Percentiles rank a stretch among this genome's conserved stretches.
phyloP scores from a whole-genome alignment of 805 yeast genomes.

The Candida odintsovae region DNA sequence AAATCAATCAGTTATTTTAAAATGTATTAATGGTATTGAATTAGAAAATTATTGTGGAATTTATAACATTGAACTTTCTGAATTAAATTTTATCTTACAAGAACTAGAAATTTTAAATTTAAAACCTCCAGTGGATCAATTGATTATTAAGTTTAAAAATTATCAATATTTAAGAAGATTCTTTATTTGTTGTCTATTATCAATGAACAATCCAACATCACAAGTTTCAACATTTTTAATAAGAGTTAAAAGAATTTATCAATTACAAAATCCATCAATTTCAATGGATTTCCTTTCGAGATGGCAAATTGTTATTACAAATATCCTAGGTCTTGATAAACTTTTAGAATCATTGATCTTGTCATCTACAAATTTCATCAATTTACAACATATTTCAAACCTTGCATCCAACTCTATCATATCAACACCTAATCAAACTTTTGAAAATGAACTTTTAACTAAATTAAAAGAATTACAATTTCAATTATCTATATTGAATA shows the following conservation, averaged over 20 bases:
- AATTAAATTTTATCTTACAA: conserved; percentile 21
- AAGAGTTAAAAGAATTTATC: conserved; percentile 8
- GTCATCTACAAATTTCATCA: background rate
- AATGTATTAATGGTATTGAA: conserved; percentile 26
- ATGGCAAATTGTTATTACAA: background rate
- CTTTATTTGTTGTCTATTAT: conserved; percentile 36
- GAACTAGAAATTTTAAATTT: background rate
- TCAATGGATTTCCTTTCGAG: background rate
- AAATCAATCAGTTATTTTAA: conserved; percentile 23
- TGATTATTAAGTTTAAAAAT: conserved; percentile 25
- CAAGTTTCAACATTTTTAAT: conserved; percentile 16
- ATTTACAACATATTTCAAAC: background rate
- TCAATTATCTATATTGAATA: conserved; percentile 3
- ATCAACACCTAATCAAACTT: background rate
- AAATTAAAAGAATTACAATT: conserved; percentile 8
- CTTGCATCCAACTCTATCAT: background rate
- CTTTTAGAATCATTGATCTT: background rate
- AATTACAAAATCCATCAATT: background rate
- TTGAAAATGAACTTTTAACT: background rate
- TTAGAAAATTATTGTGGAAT: conserved; percentile 38
- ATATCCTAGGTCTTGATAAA: background rate
- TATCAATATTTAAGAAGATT: conserved; percentile 36
- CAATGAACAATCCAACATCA: conserved; percentile 21
- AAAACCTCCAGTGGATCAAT: conserved; percentile 5
- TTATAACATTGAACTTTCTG: conserved; percentile 31